Evolutionary conservation across 2,329 filamentous ascomycete species (phyloP).

Genomic region (Hypoxylon sp.): DNA sequence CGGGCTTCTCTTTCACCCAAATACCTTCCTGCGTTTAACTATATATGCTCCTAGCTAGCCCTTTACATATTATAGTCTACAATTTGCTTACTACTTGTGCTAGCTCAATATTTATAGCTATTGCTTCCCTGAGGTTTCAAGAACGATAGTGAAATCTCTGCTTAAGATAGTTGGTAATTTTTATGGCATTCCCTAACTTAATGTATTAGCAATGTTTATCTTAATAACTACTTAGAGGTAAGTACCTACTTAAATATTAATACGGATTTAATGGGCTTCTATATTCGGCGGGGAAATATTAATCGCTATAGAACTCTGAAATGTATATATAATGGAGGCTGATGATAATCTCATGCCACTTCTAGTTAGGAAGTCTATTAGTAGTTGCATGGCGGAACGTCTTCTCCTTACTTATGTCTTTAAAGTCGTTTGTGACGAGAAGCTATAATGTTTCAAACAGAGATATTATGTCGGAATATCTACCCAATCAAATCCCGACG

Average conservation of each 20-base stretch:
- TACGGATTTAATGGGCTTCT: not conserved
- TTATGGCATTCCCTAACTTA: not conserved
- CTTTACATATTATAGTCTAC: slow-evolving; percentile 3
- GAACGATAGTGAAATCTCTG: not conserved
- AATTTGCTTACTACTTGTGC: not conserved
- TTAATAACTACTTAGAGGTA: not conserved
- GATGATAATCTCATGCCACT: not conserved
- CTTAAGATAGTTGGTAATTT: not conserved
- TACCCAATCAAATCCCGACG: not conserved
- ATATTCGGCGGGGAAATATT: not conserved
- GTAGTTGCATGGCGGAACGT: not conserved
- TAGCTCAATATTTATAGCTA: not conserved
- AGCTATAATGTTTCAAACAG: not conserved
- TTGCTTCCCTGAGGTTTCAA: not conserved
- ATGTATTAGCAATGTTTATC: not conserved
- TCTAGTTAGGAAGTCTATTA: not conserved
- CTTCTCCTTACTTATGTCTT: not conserved
- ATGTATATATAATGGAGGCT: not conserved
- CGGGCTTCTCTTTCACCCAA: not conserved
- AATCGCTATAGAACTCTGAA: not conserved
- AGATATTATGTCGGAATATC: not conserved
- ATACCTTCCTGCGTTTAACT: not conserved
- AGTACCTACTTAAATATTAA: not conserved
- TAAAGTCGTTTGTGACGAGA: not conserved
- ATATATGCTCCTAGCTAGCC: slow-evolving; percentile 12